These are phyloP conservation scores for Quercus gilva DNA, from an alignment of 306 rosid species.

Conservation along the genomic window DNA sequence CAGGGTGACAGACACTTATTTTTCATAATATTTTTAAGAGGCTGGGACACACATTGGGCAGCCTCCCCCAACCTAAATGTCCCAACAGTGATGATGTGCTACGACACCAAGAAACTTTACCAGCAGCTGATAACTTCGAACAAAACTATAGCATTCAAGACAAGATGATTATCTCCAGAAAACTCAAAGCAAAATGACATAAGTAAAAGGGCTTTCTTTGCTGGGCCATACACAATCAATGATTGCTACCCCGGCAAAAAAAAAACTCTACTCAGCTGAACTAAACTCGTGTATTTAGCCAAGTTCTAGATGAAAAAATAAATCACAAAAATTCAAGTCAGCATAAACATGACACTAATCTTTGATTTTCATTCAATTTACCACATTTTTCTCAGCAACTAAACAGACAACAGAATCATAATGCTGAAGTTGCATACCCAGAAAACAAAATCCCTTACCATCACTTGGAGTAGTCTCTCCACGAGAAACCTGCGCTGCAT, in stretches of 20 bases:
- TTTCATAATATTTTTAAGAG: neutral
- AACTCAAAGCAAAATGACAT: conserved; percentile 17
- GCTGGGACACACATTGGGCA: neutral
- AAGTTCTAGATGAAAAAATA: neutral
- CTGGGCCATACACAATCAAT: neutral
- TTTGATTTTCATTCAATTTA: conserved; percentile 1
- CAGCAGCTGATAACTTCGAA: neutral
- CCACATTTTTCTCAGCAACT: conserved; percentile 25
- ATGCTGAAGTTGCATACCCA: conserved; percentile 5
- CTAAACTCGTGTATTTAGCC: neutral
- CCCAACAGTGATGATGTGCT: neutral
- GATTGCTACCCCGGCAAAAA: neutral
- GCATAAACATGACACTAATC: neutral
- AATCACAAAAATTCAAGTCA: neutral
- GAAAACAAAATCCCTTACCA: conserved; percentile 42
- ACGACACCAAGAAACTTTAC: neutral
- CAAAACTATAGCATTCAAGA: neutral
- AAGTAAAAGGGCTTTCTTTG: conserved; percentile 8
- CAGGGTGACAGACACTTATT: neutral
- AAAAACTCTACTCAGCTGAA: conserved; percentile 9
- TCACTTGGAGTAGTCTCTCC: conserved; percentile 71
- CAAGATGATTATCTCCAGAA: neutral
- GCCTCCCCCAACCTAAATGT: neutral
- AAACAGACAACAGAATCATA: conserved; percentile 21
- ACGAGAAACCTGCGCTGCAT: conserved; percentile 44